Conservation (phyloP, 2,329 filamentous ascomycete species). For the Fonsecaea pugnacius region DNA sequence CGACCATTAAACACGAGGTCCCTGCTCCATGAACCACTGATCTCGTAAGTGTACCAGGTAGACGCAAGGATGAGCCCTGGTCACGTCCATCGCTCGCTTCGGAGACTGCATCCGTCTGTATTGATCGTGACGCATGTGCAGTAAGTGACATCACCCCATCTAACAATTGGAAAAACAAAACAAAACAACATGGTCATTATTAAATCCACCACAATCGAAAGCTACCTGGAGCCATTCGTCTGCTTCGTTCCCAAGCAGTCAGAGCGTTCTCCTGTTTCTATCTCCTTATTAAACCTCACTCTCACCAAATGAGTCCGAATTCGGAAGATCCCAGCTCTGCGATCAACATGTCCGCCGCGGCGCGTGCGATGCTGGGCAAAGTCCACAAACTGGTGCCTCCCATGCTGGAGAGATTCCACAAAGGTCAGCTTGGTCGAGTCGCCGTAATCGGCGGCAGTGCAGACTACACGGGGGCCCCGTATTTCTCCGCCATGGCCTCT, state of each 20-base stretch:
- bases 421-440: constrained; percentile 90
- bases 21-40: neutral
- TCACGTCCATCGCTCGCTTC: neutral
- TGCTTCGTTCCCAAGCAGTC: neutral
- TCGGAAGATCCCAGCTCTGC: constrained; percentile 14
- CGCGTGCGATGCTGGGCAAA: constrained; percentile 75
- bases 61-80: neutral
- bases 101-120: neutral
- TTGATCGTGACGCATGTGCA: neutral
- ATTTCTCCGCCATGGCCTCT: constrained; percentile 97
- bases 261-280: neutral
- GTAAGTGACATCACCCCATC: neutral
- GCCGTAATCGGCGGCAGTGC: constrained; percentile 93
- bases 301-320: constrained; percentile 29
- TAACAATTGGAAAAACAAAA: neutral
- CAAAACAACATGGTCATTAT: neutral
- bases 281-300: neutral
- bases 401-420: constrained; percentile 94
- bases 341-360: constrained; percentile 65
- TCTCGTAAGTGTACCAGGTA: neutral
- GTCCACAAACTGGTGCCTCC: constrained; percentile 91
- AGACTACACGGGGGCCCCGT: constrained; percentile 96
- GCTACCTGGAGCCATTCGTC: neutral
- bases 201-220: neutral
- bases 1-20: neutral